These are phyloP conservation scores for Macaranga tanarius DNA, from an alignment of 441 rosid species.

Conservation along the genomic window DNA sequence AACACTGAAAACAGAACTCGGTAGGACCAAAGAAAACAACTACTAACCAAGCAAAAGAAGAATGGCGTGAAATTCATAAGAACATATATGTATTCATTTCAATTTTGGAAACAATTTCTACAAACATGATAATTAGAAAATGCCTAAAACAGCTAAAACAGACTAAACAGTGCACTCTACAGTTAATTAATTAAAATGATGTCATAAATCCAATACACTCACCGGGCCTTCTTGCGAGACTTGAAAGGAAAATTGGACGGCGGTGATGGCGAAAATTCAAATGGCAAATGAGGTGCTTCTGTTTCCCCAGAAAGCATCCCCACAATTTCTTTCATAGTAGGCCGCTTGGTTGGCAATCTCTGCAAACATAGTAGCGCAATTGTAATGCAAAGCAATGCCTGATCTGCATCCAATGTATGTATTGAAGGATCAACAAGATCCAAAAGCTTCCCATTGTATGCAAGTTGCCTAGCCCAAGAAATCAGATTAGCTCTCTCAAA, in stretches of 20 bases:
- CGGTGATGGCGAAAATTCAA: slow-evolving; percentile 88
- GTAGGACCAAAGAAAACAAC: slow-evolving; percentile 12
- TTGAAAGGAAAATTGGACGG: slow-evolving; percentile 70
- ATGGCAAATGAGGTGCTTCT: slow-evolving; percentile 77
- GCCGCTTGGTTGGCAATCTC: slow-evolving; percentile 72
- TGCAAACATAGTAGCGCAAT: slow-evolving; percentile 85
- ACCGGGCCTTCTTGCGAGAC: slow-evolving; percentile 61
- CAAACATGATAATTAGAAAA: slow-evolving; percentile 29
- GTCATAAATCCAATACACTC: slow-evolving; percentile 33
- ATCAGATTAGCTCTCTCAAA: slow-evolving; percentile 88
- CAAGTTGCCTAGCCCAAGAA: slow-evolving; percentile 86
- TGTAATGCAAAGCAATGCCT: slow-evolving; percentile 78
- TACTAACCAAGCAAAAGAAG: not conserved
- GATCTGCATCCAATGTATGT: slow-evolving; percentile 60
- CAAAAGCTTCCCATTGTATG: slow-evolving; percentile 64
- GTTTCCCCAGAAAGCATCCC: slow-evolving; percentile 72
- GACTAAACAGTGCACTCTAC: slow-evolving; percentile 32
- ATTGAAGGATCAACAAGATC: slow-evolving; percentile 71
- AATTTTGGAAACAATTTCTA: slow-evolving; percentile 27
- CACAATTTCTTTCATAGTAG: slow-evolving; percentile 70
- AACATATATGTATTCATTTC: slow-evolving; percentile 19
- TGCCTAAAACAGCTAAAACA: slow-evolving; percentile 26
- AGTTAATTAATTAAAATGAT: slow-evolving; percentile 30
- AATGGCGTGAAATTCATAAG: slow-evolving; percentile 3
- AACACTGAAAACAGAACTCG: slow-evolving; percentile 9